Base-by-base conservation (phyloP, 1,284 basidiomycete genomes). In the Ceratobasidium sp. region DNA sequence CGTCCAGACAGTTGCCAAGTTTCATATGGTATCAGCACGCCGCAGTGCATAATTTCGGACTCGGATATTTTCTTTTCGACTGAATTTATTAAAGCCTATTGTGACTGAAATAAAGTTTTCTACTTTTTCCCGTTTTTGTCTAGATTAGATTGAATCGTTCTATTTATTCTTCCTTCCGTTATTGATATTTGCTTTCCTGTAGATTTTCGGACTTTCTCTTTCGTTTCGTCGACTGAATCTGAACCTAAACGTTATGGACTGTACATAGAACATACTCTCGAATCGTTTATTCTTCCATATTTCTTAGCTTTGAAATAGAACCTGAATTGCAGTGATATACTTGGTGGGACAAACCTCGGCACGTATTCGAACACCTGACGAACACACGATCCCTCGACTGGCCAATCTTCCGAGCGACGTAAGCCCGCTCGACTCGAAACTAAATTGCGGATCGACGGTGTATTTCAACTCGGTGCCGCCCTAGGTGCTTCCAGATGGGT, bases 1-100 rank as follows among this genome's bases (percentile, higher is more conserved):
- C 35, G 26, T 71, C n/a, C 63, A 70, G 47, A 54, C 70, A 41
- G 26, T 69, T 32, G 46, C 58, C 59, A 73, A 73, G 35, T 75
- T 57, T 35, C 74, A 75, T 52, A 73, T 73, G 57, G 58, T 73
- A 23, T 75, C 58, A 64, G 71, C 72, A 18, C 66, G 66, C 18
- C 66, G 66, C 30, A 58, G 54, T 28, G 52, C 28, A 30, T 69
- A 58, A 58, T 26, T 11, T 8, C 28, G 14, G 21, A 59, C 32
- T n/a, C n/a, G n/a, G 23, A 21, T 13, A 52, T 18, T 41, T 41
- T 28, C 30, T 38, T 67, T 54, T 67, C 35, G 64, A 67, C 35
- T 44, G 64, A 67, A 55, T 35, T 32, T 69, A 69, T 43, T n/a
- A n/a, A n/a, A n/a, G n/a, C n/a, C 16, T 57, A 58, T 16, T 69